Evolutionary conservation across 768 basidiomycete species (phyloP).

Genomic region (Solioccasus polychromus): DNA sequence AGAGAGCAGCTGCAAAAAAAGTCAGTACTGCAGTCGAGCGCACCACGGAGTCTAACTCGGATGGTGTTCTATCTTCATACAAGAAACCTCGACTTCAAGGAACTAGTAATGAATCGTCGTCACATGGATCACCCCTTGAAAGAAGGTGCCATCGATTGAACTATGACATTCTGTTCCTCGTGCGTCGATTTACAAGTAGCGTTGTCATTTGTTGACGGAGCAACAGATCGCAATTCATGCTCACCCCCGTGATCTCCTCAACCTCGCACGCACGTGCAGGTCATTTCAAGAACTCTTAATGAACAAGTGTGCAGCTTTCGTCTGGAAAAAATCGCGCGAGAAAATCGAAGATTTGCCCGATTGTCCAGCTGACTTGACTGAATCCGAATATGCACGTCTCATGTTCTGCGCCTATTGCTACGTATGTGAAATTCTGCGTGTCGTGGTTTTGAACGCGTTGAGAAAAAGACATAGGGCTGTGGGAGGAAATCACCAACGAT

Average conservation of each 20-base stretch:
- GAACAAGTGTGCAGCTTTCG: constrained; percentile 22
- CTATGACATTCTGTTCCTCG: constrained; percentile 8
- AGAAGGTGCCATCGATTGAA: neutral
- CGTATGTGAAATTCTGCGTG: neutral
- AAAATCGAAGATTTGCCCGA: constrained; percentile 37
- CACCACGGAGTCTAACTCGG: no score
- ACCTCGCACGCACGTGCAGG: constrained; percentile 38
- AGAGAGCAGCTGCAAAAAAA: no score
- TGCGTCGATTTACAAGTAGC: neutral
- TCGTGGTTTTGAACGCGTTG: neutral
- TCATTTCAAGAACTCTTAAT: constrained; percentile 38
- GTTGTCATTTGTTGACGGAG: neutral
- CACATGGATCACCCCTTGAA: neutral
- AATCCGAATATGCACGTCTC: constrained; percentile 43
- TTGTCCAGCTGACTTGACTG: constrained; percentile 42
- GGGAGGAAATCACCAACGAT: neutral
- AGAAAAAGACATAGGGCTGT: neutral
- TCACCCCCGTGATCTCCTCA: constrained; percentile 24
- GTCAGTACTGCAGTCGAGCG: no score
- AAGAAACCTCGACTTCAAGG: neutral
- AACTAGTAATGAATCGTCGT: neutral
- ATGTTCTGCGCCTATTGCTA: constrained; percentile 27
- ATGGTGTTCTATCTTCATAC: neutral
- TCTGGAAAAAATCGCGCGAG: constrained; percentile 22
- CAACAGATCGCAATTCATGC: constrained; percentile 22